Evolutionary conservation across 1,284 basidiomycete species (phyloP).

Genomic region (Sanguinoderma infundibulare): DNA sequence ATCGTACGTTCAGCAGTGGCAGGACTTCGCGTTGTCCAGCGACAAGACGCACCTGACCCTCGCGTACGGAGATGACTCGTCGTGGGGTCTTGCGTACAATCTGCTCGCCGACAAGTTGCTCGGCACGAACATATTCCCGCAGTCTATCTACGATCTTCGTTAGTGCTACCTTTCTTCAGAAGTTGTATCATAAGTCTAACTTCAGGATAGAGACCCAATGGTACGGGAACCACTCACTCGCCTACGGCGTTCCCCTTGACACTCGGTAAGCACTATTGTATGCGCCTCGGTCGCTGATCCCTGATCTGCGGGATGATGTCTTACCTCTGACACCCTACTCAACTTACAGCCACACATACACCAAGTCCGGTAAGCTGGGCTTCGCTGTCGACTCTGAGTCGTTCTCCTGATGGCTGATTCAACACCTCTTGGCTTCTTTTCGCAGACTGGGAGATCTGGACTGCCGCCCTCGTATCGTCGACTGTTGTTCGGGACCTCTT

Average conservation of each 20-base stretch:
- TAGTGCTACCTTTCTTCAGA: constrained; percentile 30
- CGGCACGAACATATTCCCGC: constrained; percentile 62
- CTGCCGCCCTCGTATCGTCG: constrained; percentile 56
- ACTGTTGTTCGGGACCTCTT: constrained; percentile 49
- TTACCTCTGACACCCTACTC: not conserved
- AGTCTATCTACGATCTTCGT: constrained; percentile 63
- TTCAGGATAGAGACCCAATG: constrained; percentile 59
- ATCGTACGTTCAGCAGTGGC: constrained; percentile 59
- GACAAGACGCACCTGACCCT: constrained; percentile 58
- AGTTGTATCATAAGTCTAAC: not conserved
- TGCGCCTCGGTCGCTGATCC: not conserved
- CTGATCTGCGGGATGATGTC: not conserved
- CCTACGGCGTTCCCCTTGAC: constrained; percentile 66
- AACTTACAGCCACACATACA: constrained; percentile 8
- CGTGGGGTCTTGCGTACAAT: constrained; percentile 72
- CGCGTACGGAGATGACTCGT: constrained; percentile 51
- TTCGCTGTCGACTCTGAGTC: not conserved
- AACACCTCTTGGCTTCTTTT: not conserved
- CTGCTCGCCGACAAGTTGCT: constrained; percentile 67
- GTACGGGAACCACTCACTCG: constrained; percentile 57
- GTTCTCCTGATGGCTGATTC: not conserved
- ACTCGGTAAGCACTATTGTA: constrained; percentile 46
- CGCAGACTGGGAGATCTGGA: constrained; percentile 59
- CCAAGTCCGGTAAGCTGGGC: constrained; percentile 8
- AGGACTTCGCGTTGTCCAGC: constrained; percentile 51